Conservation (phyloP, 2,329 filamentous ascomycete genomes). For the Aureobasidium sp. region DNA sequence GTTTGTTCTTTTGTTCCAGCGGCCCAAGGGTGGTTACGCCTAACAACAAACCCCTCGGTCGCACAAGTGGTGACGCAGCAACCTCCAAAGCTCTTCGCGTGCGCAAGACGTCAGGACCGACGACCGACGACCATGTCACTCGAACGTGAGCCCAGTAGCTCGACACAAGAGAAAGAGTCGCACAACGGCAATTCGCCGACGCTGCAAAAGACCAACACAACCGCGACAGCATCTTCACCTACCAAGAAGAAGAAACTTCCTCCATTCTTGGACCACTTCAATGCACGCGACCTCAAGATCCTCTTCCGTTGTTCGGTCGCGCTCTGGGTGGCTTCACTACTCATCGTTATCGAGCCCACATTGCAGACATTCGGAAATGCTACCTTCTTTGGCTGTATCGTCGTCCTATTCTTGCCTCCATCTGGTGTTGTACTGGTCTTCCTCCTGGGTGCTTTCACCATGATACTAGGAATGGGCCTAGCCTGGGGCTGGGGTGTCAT, state of each 20-base stretch:
- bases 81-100: background rate
- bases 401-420: slow-evolving; percentile 19
- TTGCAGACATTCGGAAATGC: slow-evolving; percentile 17
- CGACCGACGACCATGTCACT: background rate
- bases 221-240: background rate
- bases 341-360: slow-evolving; percentile 20
- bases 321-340: slow-evolving; percentile 17
- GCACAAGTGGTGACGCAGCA: background rate
- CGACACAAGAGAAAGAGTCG: slow-evolving; percentile 13
- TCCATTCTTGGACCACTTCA: slow-evolving; percentile 23
- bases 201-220: slow-evolving; percentile 11
- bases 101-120: background rate
- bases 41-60: background rate
- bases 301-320: slow-evolving; percentile 22
- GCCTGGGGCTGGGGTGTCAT: slow-evolving; percentile 22
- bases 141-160: background rate
- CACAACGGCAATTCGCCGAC: background rate
- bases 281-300: slow-evolving; percentile 23
- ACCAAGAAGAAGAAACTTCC: slow-evolving; percentile 15
- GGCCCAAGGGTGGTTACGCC: background rate
- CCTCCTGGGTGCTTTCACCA: slow-evolving; percentile 13
- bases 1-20: background rate
- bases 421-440: slow-evolving; percentile 19
- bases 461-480: slow-evolving; percentile 22
- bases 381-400: slow-evolving; percentile 20